Base-by-base conservation (phyloP, 331 rosid species). In the Malus hybrid region DNA sequence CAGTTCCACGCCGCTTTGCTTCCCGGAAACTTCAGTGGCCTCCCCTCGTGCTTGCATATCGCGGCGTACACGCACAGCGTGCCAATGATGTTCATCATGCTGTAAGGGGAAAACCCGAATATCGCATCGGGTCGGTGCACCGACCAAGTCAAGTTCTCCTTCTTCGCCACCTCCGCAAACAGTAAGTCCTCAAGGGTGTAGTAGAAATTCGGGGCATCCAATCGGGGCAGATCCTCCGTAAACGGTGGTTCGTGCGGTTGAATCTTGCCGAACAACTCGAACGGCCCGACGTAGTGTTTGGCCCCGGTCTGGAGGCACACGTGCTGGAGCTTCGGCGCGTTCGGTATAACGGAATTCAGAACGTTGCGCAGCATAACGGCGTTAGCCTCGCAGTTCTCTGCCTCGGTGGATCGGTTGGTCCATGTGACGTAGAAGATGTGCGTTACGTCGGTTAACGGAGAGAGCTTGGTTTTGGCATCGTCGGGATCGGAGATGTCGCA, bases 201-300 rank as follows among this genome's bases (percentile, higher is more conserved):
- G 34, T 90, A 90, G 79, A 88, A 90, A 82, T 88, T 88, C 10
- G 65, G 9, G 88, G 88, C 0, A 7, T 86, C 79, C 46, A 88
- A 65, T 13, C 91, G 80, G 42, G 91, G 91, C 70, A 90, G 11
- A 52, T 88, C 93, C 77, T 90, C 93, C 11, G 93, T 82, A 84
- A 79, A 83, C 8, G 91, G 91, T 31, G 42, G 42, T 31, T 36
- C 2, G 85, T 74, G 28, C 1, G 3, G 12, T 20, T 31, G 42
- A 10, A 63, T 63, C 42, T 63, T 63, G 1, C 67, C 67, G 10
- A 63, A 63, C 6, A 22, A 6, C 20, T 88, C 96, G 36, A 83
- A 86, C 10, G 93, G 62, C 4, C 93, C 93, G 0, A 76, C 0
- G 73, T 90, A 87, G 81, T 88, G 91, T 33, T 85, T 88, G 36